These are phyloP conservation scores for Chaetomium cochliodes DNA, from an alignment of 495 filamentous ascomycete genomes.

Conservation along the genomic window DNA sequence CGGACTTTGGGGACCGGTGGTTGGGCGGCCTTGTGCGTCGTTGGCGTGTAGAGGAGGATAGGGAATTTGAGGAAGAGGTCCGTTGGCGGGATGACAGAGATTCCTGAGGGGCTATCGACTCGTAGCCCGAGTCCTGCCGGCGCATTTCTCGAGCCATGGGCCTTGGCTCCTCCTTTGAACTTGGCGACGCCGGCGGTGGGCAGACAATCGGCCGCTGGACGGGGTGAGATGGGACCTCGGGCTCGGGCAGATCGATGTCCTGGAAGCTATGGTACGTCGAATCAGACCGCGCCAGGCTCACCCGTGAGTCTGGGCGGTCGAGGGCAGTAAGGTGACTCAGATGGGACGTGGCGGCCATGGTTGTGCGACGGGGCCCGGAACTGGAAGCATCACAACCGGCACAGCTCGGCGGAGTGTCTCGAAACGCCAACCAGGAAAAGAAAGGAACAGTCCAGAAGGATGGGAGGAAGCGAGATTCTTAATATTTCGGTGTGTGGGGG, in stretches of 20 bases:
- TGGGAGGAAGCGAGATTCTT: slow-evolving; percentile 22
- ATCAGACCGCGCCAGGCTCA: slow-evolving; percentile 44
- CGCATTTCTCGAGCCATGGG: slow-evolving; percentile 38
- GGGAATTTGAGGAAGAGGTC: slow-evolving; percentile 24
- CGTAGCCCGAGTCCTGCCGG: slow-evolving; percentile 53
- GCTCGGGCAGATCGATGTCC: slow-evolving; percentile 42
- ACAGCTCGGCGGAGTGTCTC: background rate
- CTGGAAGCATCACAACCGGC: slow-evolving; percentile 27
- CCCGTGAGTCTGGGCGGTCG: slow-evolving; percentile 42
- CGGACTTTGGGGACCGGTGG: slow-evolving; percentile 39
- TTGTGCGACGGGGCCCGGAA: slow-evolving; percentile 3
- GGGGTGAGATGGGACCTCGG: slow-evolving; percentile 18
- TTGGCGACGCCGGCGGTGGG: slow-evolving; percentile 3
- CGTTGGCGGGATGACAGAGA: slow-evolving; percentile 30
- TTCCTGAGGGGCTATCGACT: slow-evolving; percentile 39
- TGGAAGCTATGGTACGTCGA: slow-evolving; percentile 52
- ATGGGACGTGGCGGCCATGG: slow-evolving; percentile 36
- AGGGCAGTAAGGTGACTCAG: slow-evolving; percentile 30
- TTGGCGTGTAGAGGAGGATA: slow-evolving; percentile 33
- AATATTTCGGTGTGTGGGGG: slow-evolving; percentile 19
- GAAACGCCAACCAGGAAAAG: slow-evolving; percentile 7
- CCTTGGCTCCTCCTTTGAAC: slow-evolving; percentile 21
- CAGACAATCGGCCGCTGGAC: slow-evolving; percentile 16
- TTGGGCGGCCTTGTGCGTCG: slow-evolving; percentile 37
- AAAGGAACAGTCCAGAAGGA: slow-evolving; percentile 5